These are phyloP conservation scores for Aureobasidium sp. DNA, from an alignment of 2,329 filamentous ascomycete species.

Conservation along the genomic window DNA sequence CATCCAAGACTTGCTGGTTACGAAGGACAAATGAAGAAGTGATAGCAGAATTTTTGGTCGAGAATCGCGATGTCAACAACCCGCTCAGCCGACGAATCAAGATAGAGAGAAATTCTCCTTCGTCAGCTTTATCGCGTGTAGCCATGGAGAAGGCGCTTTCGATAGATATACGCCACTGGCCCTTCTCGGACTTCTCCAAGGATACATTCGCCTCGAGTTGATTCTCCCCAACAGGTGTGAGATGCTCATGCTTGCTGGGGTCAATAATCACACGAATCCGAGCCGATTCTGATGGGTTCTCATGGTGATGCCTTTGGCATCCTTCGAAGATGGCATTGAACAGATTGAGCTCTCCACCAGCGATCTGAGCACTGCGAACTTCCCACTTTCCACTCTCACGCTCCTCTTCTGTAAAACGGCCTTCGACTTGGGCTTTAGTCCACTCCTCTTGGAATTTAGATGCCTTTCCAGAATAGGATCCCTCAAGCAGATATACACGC, in stretches of 20 bases:
- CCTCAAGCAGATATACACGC: constrained; percentile 56
- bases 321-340: constrained; percentile 66
- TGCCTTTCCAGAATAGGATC: constrained; percentile 69
- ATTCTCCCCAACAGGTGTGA: constrained; percentile 33
- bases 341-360: constrained; percentile 45
- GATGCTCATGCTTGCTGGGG: constrained; percentile 28
- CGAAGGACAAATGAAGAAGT: constrained; percentile 64
- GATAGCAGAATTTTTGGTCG: constrained; percentile 55
- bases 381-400: constrained; percentile 76
- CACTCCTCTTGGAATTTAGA: constrained; percentile 75
- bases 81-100: constrained; percentile 65
- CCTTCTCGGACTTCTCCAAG: constrained; percentile 47
- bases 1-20: constrained; percentile 68
- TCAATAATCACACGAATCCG: constrained; percentile 65
- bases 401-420: constrained; percentile 73
- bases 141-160: constrained; percentile 60
- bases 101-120: constrained; percentile 65
- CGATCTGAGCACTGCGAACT: constrained; percentile 58
- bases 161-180: constrained; percentile 49
- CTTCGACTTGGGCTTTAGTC: constrained; percentile 76
- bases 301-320: constrained; percentile 51
- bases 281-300: constrained; percentile 59
- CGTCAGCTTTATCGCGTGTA: constrained; percentile 63
- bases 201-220: constrained; percentile 65
- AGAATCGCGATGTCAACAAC: constrained; percentile 62